phyloP scores from a whole-genome alignment of 164 flowering plant species.

The Liriodendron chinense region DNA sequence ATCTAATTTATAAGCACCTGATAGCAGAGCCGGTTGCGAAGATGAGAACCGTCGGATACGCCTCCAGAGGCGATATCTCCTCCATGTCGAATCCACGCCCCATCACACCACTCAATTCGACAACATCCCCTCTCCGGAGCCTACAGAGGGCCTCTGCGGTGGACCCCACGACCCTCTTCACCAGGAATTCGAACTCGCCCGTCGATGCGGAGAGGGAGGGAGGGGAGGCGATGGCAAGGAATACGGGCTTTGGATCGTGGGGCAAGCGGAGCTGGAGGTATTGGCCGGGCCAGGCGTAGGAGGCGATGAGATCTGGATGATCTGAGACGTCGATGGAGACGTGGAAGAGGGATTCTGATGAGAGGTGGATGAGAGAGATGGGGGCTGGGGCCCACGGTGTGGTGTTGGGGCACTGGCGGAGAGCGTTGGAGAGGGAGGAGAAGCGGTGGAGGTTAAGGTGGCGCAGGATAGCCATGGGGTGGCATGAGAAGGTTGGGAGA shows the following conservation, averaged over 20 bases:
- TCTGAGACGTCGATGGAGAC: constrained; percentile 68
- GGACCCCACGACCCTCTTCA: constrained; percentile 74
- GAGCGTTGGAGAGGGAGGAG: constrained; percentile 42
- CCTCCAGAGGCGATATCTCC: constrained; percentile 58
- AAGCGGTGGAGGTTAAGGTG: constrained; percentile 32
- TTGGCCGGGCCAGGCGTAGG: constrained; percentile 75
- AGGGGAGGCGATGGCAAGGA: constrained; percentile 87
- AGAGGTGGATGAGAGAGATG: constrained; percentile 46
- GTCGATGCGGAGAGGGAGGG: constrained; percentile 41
- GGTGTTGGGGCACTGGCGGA: constrained; percentile 40
- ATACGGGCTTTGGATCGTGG: constrained; percentile 48
- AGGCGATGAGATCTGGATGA: constrained; percentile 56
- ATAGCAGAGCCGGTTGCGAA: constrained; percentile 97
- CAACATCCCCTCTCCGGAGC: constrained; percentile 62
- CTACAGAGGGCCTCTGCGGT: constrained; percentile 77
- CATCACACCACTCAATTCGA: constrained; percentile 71
- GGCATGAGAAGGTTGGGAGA: constrained; percentile 14
- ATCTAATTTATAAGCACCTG: constrained; percentile 32
- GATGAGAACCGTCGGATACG: constrained; percentile 54
- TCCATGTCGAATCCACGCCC: constrained; percentile 73
- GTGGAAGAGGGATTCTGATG: constrained; percentile 84
- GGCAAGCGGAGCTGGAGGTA: constrained; percentile 80
- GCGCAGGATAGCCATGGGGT: constrained; percentile 64
- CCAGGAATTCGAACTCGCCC: constrained; percentile 75
- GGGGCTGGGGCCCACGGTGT: constrained; percentile 66